Evolutionary conservation across 108 stramenopile genomes (phyloP), one percentile per base, ranked within the genome.

Genomic region (Cyclotella atomus): DNA sequence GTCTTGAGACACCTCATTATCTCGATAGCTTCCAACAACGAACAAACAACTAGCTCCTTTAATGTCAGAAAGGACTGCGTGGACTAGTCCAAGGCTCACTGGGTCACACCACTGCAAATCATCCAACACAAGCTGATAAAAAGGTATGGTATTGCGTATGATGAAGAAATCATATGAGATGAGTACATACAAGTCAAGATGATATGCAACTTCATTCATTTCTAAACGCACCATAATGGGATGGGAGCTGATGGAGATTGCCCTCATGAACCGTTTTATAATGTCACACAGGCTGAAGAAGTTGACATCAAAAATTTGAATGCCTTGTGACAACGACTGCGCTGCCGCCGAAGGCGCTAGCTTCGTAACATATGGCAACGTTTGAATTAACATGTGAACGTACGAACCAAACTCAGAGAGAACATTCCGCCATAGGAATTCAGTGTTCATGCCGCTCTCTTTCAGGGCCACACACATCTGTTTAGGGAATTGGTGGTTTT

Each of bases 71-170:
- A 82, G 74, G 19, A 82, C 28, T 15, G 60, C 32, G 27, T 82
- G 70, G n/a, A 82, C 56, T 19, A 82, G 32, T 21, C 36, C 57
- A 30, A 82, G 50, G 20, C 68, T 52, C 30, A 64, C 32, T n/a
- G 59, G 47, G 30, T 75, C 81, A 34, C 60, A 54, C 81, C 81
- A 82, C 57, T 82, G 69, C 8, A 75, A 25, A 70, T 82, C 81
- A 28, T 82, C 9, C 12, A 9, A 49, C n/a, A n/a, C 4, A 49
- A 49, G 38, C 7, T 9, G 12, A 41, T 12, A 41, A 41, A 7
- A 41, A 12, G 12, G 12, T 41, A 12, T 41, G 38, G 12, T 12
- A 12, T 41, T 7, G 38, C 38, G 12, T 7, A 41, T 9, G 7
- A 41, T 41, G n/a, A n/a, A n/a, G n/a, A n/a, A n/a, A n/a, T n/a